Evolutionary conservation across 2,329 filamentous ascomycete species (phyloP).

Genomic region (Aureobasidium sp.): DNA sequence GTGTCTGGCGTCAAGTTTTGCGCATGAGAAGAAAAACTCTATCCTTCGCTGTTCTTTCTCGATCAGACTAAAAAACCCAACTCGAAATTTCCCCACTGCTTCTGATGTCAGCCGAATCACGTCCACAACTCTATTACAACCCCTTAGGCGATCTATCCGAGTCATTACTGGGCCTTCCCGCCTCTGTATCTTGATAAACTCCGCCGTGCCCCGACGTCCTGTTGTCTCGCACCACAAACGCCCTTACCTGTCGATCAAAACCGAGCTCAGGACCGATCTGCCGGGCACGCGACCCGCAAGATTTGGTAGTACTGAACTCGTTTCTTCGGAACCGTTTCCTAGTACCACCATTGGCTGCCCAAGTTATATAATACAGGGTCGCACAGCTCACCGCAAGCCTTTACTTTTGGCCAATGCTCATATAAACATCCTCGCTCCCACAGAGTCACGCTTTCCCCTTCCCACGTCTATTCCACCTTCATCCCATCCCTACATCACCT

Average conservation of each 20-base stretch:
- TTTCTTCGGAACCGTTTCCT: slow-evolving; percentile 15
- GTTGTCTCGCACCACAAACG: slow-evolving; percentile 15
- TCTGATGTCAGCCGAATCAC: slow-evolving; percentile 15
- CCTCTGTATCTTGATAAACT: slow-evolving; percentile 7
- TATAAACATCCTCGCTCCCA: slow-evolving; percentile 7
- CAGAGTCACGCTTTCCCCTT: background rate
- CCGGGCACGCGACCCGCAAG: slow-evolving; percentile 16
- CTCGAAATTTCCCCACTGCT: slow-evolving; percentile 9
- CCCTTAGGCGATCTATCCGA: slow-evolving; percentile 9
- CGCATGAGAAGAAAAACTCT: slow-evolving; percentile 10
- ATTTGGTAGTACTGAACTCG: slow-evolving; percentile 16
- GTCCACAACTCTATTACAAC: slow-evolving; percentile 4
- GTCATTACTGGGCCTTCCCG: slow-evolving; percentile 10
- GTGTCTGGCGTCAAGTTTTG: slow-evolving; percentile 7
- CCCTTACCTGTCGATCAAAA: slow-evolving; percentile 7
- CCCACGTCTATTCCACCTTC: background rate
- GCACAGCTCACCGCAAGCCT: slow-evolving; percentile 16
- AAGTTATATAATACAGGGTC: slow-evolving; percentile 14
- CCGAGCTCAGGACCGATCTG: slow-evolving; percentile 12
- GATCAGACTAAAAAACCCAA: slow-evolving; percentile 7
- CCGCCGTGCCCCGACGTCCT: slow-evolving; percentile 6
- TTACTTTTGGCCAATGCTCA: background rate
- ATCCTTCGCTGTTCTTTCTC: slow-evolving; percentile 3
- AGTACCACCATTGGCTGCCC: slow-evolving; percentile 8
- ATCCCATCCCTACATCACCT: background rate